Evolutionary conservation across 495 filamentous ascomycete species (phyloP), one percentile per base, ranked within the genome.

Genomic region (Hypoxylon lenormandii): DNA sequence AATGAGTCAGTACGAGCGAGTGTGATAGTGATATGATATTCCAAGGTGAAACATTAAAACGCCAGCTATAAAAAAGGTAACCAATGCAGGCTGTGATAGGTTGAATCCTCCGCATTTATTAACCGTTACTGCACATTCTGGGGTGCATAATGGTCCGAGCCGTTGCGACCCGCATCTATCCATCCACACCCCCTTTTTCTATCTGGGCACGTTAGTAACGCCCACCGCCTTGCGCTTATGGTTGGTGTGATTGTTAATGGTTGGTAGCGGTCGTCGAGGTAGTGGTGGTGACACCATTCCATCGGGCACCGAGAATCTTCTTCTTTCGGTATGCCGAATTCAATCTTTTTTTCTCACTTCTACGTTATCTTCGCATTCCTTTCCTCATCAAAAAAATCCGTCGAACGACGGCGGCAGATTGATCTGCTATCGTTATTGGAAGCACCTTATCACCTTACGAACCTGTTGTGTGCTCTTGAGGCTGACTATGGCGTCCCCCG

Each of bases 81-180:
- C 4, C 6, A 33, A 33, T 33, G 10, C 30, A 33, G 30, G 1
- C 10, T 33, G 1, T 33, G 30, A 33, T 33, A 8, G 30, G 30
- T 33, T 13, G 13, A 42, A 42, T 42, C 4, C 5, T 5, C 38
- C 38, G 15, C 38, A 16, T 15, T 15, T 5, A 5, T 10, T 42
- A 42, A 6, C 38, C 38, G 2, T 42, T 15, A 3, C 15, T 42
- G 38, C 15, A 42, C 38, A n/a, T 42, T 42, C 38, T 42, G 38
- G 38, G 38, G 38, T 42, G 13, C 38, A 42, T 42, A 42, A 42
- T n/a, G 38, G 38, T 16, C 38, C 38, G 12, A 42, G 13, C 38
- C 38, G 38, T 16, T 42, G 38, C 13, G 38, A 42, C 38, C 38
- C 38, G 38, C 38, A 16, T 42, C 15, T 42, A 42, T 42, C 38